Evolutionary conservation across 1,139 yeast genomes (phyloP), one percentile per base, ranked within the genome.

Genomic region (Saccharomycopsis crataegensis): DNA sequence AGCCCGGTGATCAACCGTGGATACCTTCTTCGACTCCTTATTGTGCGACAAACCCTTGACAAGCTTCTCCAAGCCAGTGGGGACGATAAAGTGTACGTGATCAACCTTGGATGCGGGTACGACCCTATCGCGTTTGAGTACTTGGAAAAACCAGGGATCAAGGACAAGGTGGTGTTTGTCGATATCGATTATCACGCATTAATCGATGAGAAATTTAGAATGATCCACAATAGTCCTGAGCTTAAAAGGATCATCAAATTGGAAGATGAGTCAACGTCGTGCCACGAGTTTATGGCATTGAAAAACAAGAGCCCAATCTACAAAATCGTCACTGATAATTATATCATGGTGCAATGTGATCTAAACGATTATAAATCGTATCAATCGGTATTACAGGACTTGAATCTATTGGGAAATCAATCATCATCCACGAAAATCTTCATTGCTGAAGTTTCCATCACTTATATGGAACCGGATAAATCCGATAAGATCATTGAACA

Each of bases 1-100:
- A 82, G 93, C 0, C 95, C 96, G 0, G 84, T 87, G 11, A 86
- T 87, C 46, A 87, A 87, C 61, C 68, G 95, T 61, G 96, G 95
- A 0, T 87, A 87, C 65, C 87, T 94, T 91, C 74, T 86, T 31
- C 72, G 96, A 56, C 82, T 87, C 82, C 83, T 83, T 62, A 80
- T 89, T 7, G 82, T 87, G 54, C 75, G 80, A 59, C 70, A 69
- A 51, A 70, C 80, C 52, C 73, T 85, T 14, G 64, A 73, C 43
- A 69, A 74, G 44, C 79, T 83, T 17, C 68, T 78, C 3, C 52
- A 60, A 12, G 60, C 62, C 52, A 55, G 56, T 52, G 42, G 40
- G 43, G 31, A 37, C 46, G 51, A 17, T 43, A 49, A 43, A 28
- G 48, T 46, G 32, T 51, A 14, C 59, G 73, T 87, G 3, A 74